Conservation (phyloP, 129 eudicot genomes). For the Tanacetum coccineum region DNA sequence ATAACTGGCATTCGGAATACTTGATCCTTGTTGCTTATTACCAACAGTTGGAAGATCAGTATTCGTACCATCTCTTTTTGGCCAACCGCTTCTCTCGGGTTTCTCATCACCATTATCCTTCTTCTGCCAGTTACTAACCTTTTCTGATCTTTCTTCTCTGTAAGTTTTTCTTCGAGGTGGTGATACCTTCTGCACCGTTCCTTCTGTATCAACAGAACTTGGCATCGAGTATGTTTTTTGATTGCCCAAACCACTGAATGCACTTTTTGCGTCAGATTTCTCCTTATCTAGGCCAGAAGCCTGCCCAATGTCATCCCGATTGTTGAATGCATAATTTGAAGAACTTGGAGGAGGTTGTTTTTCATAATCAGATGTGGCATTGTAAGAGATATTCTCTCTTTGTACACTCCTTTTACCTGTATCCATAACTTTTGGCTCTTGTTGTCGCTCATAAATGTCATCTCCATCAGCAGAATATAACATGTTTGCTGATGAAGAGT, state of each 20-base stretch:
- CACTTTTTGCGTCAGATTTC: conserved; percentile 39
- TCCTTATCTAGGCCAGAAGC: conserved; percentile 41
- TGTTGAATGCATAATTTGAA: conserved; percentile 45
- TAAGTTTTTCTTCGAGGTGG: conserved; percentile 77
- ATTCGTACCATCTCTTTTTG: conserved; percentile 40
- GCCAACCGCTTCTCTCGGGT: conserved; percentile 56
- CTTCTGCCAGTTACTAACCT: conserved; percentile 42
- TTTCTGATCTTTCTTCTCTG: conserved; percentile 72
- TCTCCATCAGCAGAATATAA: conserved; percentile 50
- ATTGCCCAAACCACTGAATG: conserved; percentile 40
- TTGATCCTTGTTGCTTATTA: conserved; percentile 52
- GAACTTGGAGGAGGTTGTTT: conserved; percentile 48
- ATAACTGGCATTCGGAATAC: conserved; percentile 36
- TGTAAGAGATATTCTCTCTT: conserved; percentile 49
- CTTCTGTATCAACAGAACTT: conserved; percentile 57
- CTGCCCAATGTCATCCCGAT: conserved; percentile 41
- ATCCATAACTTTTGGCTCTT: conserved; percentile 53
- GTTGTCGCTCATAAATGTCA: conserved; percentile 51
- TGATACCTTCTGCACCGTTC: conserved; percentile 82
- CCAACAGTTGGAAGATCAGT: conserved; percentile 35
- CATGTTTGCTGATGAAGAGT: conserved; percentile 43
- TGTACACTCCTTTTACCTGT: conserved; percentile 51
- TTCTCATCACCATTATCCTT: conserved; percentile 59
- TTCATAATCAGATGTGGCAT: conserved; percentile 44
- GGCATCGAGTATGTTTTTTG: conserved; percentile 45